Conservation (phyloP, 352 stramenopile species). For the Globisporangium cylindrosporum region DNA sequence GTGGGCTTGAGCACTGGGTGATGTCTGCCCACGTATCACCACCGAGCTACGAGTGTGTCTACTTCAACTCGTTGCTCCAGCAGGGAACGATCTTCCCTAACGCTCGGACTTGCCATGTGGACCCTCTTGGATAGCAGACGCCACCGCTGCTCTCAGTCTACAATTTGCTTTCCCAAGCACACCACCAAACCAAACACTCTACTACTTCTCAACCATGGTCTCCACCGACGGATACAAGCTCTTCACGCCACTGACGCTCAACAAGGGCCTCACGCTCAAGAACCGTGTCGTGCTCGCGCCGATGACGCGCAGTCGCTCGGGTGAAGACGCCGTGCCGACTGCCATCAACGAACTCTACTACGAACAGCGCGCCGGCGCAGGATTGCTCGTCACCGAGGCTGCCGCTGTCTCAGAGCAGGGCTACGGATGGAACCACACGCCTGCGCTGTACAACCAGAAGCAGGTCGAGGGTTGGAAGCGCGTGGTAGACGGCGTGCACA, state of each 20-base stretch:
- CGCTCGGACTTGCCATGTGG: no score
- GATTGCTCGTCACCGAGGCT: constrained; percentile 31
- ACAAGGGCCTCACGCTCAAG: constrained; percentile 22
- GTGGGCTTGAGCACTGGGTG: no score
- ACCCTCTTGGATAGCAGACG: no score
- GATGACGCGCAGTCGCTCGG: constrained; percentile 18
- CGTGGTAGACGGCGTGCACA: constrained; percentile 37
- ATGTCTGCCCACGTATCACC: no score
- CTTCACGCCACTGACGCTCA: constrained; percentile 4
- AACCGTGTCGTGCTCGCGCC: constrained; percentile 32
- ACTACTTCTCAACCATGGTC: neutral
- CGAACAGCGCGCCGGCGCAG: constrained; percentile 21
- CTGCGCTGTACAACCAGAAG: constrained; percentile 24
- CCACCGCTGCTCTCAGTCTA: neutral
- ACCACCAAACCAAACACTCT: neutral
- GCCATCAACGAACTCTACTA: constrained; percentile 42
- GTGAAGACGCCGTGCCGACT: neutral
- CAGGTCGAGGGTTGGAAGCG: constrained; percentile 1
- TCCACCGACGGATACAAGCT: constrained; percentile 9
- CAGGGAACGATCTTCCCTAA: no score
- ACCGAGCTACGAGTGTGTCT: no score
- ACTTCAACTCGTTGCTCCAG: no score
- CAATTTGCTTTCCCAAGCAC: neutral
- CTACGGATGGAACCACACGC: constrained; percentile 17
- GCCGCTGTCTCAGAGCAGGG: constrained; percentile 10